These are phyloP conservation scores for Neurospora tetraspora DNA, from an alignment of 495 filamentous ascomycete genomes.

Conservation along the genomic window DNA sequence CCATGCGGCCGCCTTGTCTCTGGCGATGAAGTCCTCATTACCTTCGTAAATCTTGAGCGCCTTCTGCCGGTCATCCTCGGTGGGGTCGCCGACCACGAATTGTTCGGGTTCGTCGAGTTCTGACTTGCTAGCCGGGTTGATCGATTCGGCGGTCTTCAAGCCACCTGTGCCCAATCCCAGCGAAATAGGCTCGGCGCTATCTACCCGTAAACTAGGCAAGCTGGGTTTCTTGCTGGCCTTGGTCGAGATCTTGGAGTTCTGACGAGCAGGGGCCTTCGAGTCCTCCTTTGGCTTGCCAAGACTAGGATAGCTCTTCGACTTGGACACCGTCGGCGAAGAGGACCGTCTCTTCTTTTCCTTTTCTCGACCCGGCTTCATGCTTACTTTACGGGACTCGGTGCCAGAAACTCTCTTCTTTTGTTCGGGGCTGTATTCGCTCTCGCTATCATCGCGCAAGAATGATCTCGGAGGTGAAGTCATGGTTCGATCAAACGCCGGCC, in stretches of 20 bases:
- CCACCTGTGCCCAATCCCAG: constrained; percentile 7
- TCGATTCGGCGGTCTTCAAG: constrained; percentile 7
- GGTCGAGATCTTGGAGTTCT: constrained; percentile 17
- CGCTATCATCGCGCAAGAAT: constrained; percentile 29
- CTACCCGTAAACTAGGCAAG: constrained; percentile 27
- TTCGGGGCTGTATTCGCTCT: constrained; percentile 25
- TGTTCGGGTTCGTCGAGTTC: constrained; percentile 36
- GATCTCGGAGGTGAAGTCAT: constrained; percentile 20
- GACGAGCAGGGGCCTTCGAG: constrained; percentile 6
- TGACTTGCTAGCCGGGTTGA: constrained; percentile 23
- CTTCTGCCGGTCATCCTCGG: constrained; percentile 57
- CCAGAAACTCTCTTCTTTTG: constrained; percentile 9
- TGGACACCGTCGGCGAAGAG: constrained; percentile 23
- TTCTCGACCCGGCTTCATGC: constrained; percentile 12
- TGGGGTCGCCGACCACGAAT: constrained; percentile 38
- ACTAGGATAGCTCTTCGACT: constrained; percentile 25
- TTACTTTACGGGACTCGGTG: constrained; percentile 6
- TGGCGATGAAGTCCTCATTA: constrained; percentile 68
- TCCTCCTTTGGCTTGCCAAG: constrained; percentile 13
- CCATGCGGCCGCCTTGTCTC: constrained; percentile 75
- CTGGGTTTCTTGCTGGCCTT: constrained; percentile 37
- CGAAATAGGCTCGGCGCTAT: constrained; percentile 22
- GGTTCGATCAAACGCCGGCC: constrained; percentile 7
- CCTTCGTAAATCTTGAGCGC: constrained; percentile 78
- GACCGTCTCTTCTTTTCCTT: constrained; percentile 13